Percentiles rank a stretch among this genome's conserved stretches.
These are phyloP conservation scores for Pseudonectria buxi DNA, from an alignment of 2,329 filamentous ascomycete genomes.

Conservation along the genomic window DNA sequence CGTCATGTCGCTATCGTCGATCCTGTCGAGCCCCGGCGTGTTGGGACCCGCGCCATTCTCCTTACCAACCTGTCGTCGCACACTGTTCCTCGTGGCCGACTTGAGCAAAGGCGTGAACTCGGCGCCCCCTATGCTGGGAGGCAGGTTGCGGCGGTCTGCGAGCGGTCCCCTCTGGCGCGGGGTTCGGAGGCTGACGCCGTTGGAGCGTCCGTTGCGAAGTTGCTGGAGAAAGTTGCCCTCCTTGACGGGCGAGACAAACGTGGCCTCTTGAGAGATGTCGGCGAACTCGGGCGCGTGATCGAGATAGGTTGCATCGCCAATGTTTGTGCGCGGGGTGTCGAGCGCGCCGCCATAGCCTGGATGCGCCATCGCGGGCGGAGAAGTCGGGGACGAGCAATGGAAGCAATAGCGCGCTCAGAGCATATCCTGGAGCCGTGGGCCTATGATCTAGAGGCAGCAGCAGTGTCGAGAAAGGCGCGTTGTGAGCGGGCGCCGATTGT, in stretches of 20 bases:
- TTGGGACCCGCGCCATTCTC: constrained; percentile 53
- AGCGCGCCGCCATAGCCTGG: constrained; percentile 57
- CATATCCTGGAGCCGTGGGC: constrained; percentile 8
- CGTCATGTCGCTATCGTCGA: constrained; percentile 67
- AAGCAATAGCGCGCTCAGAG: constrained; percentile 9
- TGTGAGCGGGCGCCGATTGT: too few relatives aligned
- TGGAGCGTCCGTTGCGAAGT: constrained; percentile 59
- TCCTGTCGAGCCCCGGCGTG: constrained; percentile 64
- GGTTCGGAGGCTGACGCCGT: constrained; percentile 57
- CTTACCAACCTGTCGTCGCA: constrained; percentile 51
- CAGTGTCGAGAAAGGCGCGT: neutral
- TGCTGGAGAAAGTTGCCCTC: constrained; percentile 63
- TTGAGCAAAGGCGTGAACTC: constrained; percentile 96
- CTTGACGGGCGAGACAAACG: constrained; percentile 75
- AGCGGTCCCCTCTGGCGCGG: constrained; percentile 66
- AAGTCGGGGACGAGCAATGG: constrained; percentile 6
- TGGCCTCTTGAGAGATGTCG: constrained; percentile 80
- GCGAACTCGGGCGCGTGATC: constrained; percentile 60
- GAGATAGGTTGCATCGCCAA: constrained; percentile 78
- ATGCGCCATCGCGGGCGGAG: constrained; percentile 48
- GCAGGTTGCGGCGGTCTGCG: constrained; percentile 64
- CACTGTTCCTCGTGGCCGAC: constrained; percentile 66
- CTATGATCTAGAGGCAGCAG: too few relatives aligned
- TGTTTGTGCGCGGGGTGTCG: constrained; percentile 80
- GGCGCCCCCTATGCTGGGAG: constrained; percentile 55